Base-by-base conservation (phyloP, 331 rosid genomes). In the Dryas integrifolia region DNA sequence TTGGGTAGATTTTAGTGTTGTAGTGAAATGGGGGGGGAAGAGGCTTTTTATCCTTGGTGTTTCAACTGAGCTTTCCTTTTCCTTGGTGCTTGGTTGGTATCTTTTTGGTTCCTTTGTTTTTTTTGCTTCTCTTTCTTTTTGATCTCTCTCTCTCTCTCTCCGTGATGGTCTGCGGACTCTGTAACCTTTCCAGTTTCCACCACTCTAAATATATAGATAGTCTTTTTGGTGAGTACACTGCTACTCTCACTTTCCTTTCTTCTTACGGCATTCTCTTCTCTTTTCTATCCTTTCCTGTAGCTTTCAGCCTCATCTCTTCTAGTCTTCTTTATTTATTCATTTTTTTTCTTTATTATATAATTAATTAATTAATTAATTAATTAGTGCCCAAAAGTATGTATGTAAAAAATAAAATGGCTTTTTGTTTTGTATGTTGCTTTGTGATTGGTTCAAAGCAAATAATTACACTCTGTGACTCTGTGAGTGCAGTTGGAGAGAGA, bases 251-350 rank as follows among this genome's bases (percentile, higher is more conserved):
- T 92, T 92, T 90, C 85, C 97, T 88, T 88, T 87, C 86, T 85
- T 87, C 92, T 81, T 86, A 92, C 96, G 97, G 84, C 90, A 82
- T 84, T 82, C 83, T 79, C 82, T 65, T 62, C 78, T 66, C 82
- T 65, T 62, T 78, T 66, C 63, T 58, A 69, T 79, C 79, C 77
- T 69, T 83, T 81, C 71, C 82, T 75, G 74, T 88, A 76, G 87
- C 91, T 86, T 84, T 87, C 82, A 74, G 79, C 35, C 35, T 30
- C 35, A 30, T 59, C 67, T 35, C 56, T 61, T 58, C 15, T 41
- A 21, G 47, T 7, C 35, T 12, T 18, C 44, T 10, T 51, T 52
- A 11, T 65, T 67, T 6, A 3, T 15, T 15, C 40, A 48, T 24
- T 10, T 9, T 1, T 65, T 55, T 48, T 35, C 3, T 50, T 67